A percentile compares a stretch with the other conserved stretches of the same genome.
phyloP scores from a whole-genome alignment of 108 stramenopile species.

The Seminavis robusta region DNA sequence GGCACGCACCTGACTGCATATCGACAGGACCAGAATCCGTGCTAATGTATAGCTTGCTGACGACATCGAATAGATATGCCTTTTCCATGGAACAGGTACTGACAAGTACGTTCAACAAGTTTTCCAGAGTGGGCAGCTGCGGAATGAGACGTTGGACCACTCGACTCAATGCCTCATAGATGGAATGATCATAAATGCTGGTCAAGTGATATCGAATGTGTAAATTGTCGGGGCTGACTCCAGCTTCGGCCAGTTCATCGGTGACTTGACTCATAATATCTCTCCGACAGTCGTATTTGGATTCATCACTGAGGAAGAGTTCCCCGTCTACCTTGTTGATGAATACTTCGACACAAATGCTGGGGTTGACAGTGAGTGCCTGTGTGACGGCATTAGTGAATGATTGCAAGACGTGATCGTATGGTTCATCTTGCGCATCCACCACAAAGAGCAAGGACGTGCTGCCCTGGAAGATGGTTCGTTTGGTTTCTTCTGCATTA shows the following conservation, averaged over 20 bases:
- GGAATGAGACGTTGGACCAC: constrained; percentile 94
- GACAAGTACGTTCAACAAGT: constrained; percentile 92
- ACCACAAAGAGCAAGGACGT: constrained; percentile 83
- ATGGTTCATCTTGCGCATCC: constrained; percentile 91
- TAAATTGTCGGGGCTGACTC: constrained; percentile 67
- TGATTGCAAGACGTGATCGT: constrained; percentile 79
- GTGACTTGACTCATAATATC: constrained; percentile 89
- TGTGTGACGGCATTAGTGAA: constrained; percentile 87
- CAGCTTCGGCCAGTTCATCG: constrained; percentile 82
- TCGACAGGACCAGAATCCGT: constrained; percentile 98
- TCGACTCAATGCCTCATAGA: constrained; percentile 93
- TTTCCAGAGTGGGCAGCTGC: constrained; percentile 90
- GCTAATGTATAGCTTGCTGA: constrained; percentile 92
- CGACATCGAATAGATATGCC: constrained; percentile 97
- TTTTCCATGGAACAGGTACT: constrained; percentile 96
- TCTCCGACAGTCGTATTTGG: constrained; percentile 94
- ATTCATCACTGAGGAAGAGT: constrained; percentile 93
- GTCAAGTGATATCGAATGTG: constrained; percentile 92
- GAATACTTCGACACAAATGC: constrained; percentile 92
- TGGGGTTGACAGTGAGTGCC: constrained; percentile 86
- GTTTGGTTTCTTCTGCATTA: constrained; percentile 8
- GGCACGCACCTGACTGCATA: constrained; percentile 63
- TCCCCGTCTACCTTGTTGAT: constrained; percentile 99
- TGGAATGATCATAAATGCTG: constrained; percentile 96
- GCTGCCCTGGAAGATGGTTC: constrained; percentile 38